phyloP scores from a whole-genome alignment of 352 stramenopile species.

The Pythium dissotocum region DNA sequence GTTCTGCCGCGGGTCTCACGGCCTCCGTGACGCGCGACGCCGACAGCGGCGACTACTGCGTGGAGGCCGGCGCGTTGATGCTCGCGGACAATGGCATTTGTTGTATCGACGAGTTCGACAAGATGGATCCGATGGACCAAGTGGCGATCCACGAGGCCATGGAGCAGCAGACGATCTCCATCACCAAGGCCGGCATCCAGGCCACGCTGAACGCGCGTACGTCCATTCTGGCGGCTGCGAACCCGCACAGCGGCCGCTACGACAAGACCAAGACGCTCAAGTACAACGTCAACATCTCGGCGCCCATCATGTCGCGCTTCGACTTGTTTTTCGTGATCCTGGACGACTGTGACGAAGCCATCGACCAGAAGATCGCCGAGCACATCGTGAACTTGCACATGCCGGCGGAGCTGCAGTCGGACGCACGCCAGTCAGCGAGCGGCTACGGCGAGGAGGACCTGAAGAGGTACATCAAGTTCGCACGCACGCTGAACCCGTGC shows the following conservation, averaged over 20 bases:
- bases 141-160: constrained; percentile 99
- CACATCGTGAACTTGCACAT: constrained; percentile 98
- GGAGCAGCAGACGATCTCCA: constrained; percentile 99
- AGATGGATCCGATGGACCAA: constrained; percentile 97
- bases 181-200: constrained; percentile 99
- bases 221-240: constrained; percentile 99
- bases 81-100: constrained; percentile 99
- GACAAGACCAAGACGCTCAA: constrained; percentile 91
- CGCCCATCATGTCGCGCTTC: constrained; percentile 98
- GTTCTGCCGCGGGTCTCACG: constrained; percentile 96
- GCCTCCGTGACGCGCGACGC: constrained; percentile 96
- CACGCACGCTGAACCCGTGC: constrained; percentile 66
- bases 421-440: constrained; percentile 7
- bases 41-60: constrained; percentile 90
- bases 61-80: constrained; percentile 96
- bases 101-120: constrained; percentile 99
- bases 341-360: constrained; percentile 96
- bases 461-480: constrained; percentile 95
- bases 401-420: constrained; percentile 50
- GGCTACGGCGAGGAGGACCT: constrained; percentile 86
- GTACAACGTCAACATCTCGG: constrained; percentile 91
- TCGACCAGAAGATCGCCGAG: constrained; percentile 94
- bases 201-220: constrained; percentile 98
- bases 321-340: constrained; percentile 99
- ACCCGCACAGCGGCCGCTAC: constrained; percentile 96